Percentiles rank a stretch among this genome's conserved stretches.
Conservation (phyloP, 2,329 filamentous ascomycete genomes). For the Penicillium sp. region DNA sequence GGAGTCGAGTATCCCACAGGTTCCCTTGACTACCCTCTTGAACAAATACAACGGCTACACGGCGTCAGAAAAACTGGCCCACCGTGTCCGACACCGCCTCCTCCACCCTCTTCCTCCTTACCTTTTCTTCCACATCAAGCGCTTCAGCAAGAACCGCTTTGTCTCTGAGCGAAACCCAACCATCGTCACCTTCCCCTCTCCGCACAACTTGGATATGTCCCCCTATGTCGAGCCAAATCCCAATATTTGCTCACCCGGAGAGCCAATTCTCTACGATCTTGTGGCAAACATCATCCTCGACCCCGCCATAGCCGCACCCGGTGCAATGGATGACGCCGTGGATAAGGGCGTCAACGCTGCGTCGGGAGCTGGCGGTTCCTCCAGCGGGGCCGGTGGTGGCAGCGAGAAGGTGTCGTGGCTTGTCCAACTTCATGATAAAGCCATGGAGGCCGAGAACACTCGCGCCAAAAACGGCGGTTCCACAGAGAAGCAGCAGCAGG, state of each 20-base stretch:
- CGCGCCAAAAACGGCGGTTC: constrained; percentile 26
- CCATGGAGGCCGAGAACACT: constrained; percentile 45
- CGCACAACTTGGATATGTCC: constrained; percentile 77
- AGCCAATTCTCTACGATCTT: constrained; percentile 91
- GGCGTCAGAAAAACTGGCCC: constrained; percentile 83
- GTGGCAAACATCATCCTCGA: constrained; percentile 80
- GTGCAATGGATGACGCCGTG: constrained; percentile 50
- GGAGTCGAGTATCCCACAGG: constrained; percentile 84
- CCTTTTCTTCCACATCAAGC: constrained; percentile 92
- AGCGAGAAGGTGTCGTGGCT: constrained; percentile 94
- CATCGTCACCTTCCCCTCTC: constrained; percentile 91
- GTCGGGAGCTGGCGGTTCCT: constrained; percentile 36
- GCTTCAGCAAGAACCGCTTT: constrained; percentile 96
- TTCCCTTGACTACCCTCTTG: constrained; percentile 75
- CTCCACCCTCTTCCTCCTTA: constrained; percentile 88
- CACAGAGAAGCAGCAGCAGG: constrained; percentile 34
- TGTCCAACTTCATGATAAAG: constrained; percentile 80
- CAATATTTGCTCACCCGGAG: constrained; percentile 63
- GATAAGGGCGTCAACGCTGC: constrained; percentile 39
- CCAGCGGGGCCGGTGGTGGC: constrained; percentile 73
- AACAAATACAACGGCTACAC: constrained; percentile 88
- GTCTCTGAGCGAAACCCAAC: constrained; percentile 94
- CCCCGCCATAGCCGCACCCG: constrained; percentile 61
- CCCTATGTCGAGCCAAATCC: constrained; percentile 91
- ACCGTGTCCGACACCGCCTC: constrained; percentile 83